phyloP scores from a whole-genome alignment of 2,329 filamentous ascomycete genomes.

The Diplodia scrobiculata region DNA sequence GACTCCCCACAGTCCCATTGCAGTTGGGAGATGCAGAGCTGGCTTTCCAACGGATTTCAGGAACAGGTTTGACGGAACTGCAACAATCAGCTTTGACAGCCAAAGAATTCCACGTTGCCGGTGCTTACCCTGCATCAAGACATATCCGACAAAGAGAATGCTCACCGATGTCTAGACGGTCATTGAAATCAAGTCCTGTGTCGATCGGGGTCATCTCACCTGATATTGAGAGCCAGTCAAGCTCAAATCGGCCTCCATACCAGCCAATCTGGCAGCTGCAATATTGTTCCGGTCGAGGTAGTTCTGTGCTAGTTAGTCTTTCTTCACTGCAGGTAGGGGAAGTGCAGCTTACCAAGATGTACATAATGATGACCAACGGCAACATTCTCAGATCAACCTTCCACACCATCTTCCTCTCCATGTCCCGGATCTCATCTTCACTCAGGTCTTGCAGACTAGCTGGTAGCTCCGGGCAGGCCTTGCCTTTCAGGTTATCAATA shows the following conservation, averaged over 20 bases:
- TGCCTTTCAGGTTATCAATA: not conserved
- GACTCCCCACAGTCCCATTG: slow-evolving; percentile 49
- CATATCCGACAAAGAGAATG: slow-evolving; percentile 60
- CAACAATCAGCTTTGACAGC: slow-evolving; percentile 41
- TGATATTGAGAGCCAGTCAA: slow-evolving; percentile 33
- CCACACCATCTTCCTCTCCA: slow-evolving; percentile 32
- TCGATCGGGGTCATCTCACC: not conserved
- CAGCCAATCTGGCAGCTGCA: slow-evolving; percentile 37
- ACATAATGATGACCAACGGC: slow-evolving; percentile 34
- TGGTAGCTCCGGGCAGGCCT: not conserved
- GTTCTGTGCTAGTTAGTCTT: slow-evolving; percentile 21
- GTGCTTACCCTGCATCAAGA: slow-evolving; percentile 46
- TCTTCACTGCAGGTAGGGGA: not conserved
- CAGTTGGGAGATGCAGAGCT: slow-evolving; percentile 44
- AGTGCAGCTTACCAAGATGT: slow-evolving; percentile 41
- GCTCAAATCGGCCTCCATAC: slow-evolving; percentile 34
- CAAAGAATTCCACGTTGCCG: slow-evolving; percentile 49
- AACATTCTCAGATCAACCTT: slow-evolving; percentile 35
- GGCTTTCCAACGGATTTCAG: slow-evolving; percentile 42
- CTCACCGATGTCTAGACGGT: slow-evolving; percentile 55
- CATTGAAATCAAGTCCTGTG: no score
- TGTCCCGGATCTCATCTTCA: slow-evolving; percentile 33
- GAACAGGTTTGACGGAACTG: slow-evolving; percentile 49
- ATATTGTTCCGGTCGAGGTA: slow-evolving; percentile 38
- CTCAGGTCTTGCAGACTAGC: slow-evolving; percentile 27